Percentiles rank a stretch among this genome's conserved stretches.
Evolutionary conservation across 768 basidiomycete genomes (phyloP).

Genomic region (Xerocomellus intermedius): DNA sequence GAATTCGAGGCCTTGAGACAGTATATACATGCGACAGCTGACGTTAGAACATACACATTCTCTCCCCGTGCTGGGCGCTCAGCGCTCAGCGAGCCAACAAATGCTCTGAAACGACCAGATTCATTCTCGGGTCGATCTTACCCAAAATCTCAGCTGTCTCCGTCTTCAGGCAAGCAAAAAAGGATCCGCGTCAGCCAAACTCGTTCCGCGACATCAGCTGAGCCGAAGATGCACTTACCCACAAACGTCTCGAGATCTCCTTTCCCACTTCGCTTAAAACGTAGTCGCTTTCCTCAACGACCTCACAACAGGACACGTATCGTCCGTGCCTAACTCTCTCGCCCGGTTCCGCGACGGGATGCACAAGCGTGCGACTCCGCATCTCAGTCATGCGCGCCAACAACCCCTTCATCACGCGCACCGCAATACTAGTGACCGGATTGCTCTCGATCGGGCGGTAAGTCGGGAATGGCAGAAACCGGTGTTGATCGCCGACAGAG

Average conservation of each 20-base stretch:
- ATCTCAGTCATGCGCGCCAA: conserved; percentile 34
- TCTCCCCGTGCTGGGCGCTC: not conserved
- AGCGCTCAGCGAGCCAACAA: conserved; percentile 17
- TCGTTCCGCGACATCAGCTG: not conserved
- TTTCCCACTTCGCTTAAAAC: conserved; percentile 31
- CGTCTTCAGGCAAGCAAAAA: conserved; percentile 8
- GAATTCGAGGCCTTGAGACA: not conserved
- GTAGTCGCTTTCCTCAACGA: conserved; percentile 34
- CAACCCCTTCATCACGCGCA: conserved; percentile 14
- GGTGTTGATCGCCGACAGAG: conserved; percentile 33
- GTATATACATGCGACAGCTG: not conserved
- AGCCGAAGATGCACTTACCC: conserved; percentile 27
- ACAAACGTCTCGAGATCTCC: conserved; percentile 29
- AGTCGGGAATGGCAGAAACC: conserved; percentile 37
- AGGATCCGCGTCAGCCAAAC: not conserved
- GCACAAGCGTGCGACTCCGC: conserved; percentile 37
- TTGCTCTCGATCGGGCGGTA: conserved; percentile 18
- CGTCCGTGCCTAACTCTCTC: conserved; percentile 27
- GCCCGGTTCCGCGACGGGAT: conserved; percentile 29
- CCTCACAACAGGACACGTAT: conserved; percentile 28
- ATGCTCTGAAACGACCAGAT: conserved; percentile 25
- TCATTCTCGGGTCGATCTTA: conserved; percentile 29
- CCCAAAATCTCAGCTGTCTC: conserved; percentile 30
- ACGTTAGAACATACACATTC: not conserved
- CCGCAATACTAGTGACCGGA: not conserved